These are phyloP conservation scores for Penicillium digitatum DNA, from an alignment of 2,329 filamentous ascomycete species.

Conservation along the genomic window DNA sequence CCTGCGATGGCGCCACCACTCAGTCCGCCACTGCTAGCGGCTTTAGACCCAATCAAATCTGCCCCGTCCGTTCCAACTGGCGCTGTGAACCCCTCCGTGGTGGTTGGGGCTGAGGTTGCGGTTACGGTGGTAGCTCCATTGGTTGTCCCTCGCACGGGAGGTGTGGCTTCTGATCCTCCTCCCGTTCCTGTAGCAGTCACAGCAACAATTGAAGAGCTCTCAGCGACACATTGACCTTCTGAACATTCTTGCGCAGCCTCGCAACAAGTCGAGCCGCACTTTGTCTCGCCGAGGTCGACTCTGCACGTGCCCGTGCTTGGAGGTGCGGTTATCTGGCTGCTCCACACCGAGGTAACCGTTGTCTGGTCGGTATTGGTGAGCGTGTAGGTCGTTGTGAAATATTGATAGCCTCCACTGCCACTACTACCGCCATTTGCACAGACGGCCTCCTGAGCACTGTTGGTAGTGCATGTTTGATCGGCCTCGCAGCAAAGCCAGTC, in stretches of 20 bases:
- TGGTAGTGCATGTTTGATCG: slow-evolving; percentile 49
- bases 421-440: slow-evolving; percentile 35
- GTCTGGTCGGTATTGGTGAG: slow-evolving; percentile 50
- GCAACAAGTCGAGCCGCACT: slow-evolving; percentile 47
- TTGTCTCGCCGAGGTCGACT: slow-evolving; percentile 42
- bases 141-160: slow-evolving; percentile 45
- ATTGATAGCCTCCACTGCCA: slow-evolving; percentile 45
- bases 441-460: slow-evolving; percentile 47
- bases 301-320: slow-evolving; percentile 43
- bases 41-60: slow-evolving; percentile 33
- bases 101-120: slow-evolving; percentile 38
- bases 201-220: slow-evolving; percentile 38
- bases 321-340: slow-evolving; percentile 35
- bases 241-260: slow-evolving; percentile 43
- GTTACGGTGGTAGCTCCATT: slow-evolving; percentile 43
- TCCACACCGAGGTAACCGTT: slow-evolving; percentile 54
- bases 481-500: slow-evolving; percentile 49
- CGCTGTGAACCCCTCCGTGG: slow-evolving; percentile 45
- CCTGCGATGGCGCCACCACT: slow-evolving; percentile 51
- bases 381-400: slow-evolving; percentile 56
- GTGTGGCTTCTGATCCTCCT: slow-evolving; percentile 25
- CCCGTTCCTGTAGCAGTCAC: slow-evolving; percentile 32
- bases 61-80: slow-evolving; percentile 44
- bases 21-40: slow-evolving; percentile 34
- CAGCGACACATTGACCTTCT: slow-evolving; percentile 40